phyloP scores from a whole-genome alignment of 1,139 yeast genomes.

The Yamadazyma atmosphaerica region DNA sequence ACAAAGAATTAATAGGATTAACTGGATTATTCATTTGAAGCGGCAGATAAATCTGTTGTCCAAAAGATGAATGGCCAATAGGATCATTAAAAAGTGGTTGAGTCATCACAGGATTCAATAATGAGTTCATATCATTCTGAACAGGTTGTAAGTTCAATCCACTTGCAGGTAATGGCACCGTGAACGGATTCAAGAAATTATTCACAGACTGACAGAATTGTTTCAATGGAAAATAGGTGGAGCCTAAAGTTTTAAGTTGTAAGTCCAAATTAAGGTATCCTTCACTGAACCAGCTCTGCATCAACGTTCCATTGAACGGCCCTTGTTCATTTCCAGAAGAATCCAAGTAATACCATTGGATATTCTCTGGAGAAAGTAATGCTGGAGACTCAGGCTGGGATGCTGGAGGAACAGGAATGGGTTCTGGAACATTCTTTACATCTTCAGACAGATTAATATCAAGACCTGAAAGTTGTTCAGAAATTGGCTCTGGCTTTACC shows the following conservation, averaged over 20 bases:
- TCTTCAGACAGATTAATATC: background rate
- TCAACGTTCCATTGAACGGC: constrained; percentile 70
- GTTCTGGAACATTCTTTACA: too few relatives aligned
- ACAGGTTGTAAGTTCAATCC: background rate
- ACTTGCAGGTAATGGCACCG: constrained; percentile 51
- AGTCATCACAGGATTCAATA: constrained; percentile 9
- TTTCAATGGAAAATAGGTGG: constrained; percentile 40
- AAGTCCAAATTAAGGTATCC: constrained; percentile 62
- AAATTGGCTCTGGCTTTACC: background rate
- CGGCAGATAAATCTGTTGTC: constrained; percentile 9
- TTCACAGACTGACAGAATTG: constrained; percentile 48
- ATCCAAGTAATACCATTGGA: constrained; percentile 74
- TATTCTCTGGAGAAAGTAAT: constrained; percentile 31
- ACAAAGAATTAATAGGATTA: constrained; percentile 28
- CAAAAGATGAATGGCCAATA: constrained; percentile 4
- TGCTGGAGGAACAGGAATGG: constrained; percentile 1
- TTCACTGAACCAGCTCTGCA: constrained; percentile 77
- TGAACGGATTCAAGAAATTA: constrained; percentile 60
- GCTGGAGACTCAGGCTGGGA: background rate
- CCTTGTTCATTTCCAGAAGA: constrained; percentile 74
- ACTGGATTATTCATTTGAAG: constrained; percentile 8
- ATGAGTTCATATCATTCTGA: constrained; percentile 4
- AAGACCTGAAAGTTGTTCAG: background rate
- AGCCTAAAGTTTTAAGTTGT: constrained; percentile 56
- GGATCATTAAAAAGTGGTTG: constrained; percentile 14